A percentile compares a stretch with the other conserved stretches of the same genome.
These are phyloP conservation scores for Fennellomyces sp. DNA, from an alignment of 371 early-diverging fungal genomes.

Conservation along the genomic window DNA sequence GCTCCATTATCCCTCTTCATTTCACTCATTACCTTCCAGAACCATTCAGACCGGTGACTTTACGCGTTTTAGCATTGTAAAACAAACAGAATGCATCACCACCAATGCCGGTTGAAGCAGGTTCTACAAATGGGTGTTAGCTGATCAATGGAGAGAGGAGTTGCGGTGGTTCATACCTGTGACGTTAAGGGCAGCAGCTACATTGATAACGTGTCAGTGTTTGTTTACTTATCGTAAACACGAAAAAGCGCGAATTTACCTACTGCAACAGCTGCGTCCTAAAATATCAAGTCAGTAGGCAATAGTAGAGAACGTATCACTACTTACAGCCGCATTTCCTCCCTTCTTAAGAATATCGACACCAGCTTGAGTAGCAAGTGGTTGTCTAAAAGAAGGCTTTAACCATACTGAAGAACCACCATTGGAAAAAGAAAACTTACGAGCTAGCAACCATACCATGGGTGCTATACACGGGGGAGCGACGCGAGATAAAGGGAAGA, in stretches of 20 bases:
- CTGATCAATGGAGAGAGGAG: no score
- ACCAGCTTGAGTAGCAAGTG: constrained; percentile 81
- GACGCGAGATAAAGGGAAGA: constrained; percentile 51
- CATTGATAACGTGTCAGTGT: constrained; percentile 4
- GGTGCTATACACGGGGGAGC: constrained; percentile 48
- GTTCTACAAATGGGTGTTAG: constrained; percentile 65
- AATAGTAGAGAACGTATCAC: background rate
- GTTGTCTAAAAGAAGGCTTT: no score
- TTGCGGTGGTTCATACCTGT: no score
- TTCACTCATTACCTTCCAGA: constrained; percentile 60
- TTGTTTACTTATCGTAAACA: no score
- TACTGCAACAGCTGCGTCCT: constrained; percentile 86
- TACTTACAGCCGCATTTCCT: constrained; percentile 87
- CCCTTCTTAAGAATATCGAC: constrained; percentile 78
- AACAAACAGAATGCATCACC: constrained; percentile 91
- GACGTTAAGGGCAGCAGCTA: constrained; percentile 69
- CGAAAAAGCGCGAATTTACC: constrained; percentile 34
- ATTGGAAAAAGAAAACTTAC: constrained; percentile 21
- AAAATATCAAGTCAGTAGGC: background rate
- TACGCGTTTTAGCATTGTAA: constrained; percentile 65
- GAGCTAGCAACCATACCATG: constrained; percentile 52
- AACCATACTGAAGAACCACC: no score
- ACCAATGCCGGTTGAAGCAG: constrained; percentile 89
- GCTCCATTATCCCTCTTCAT: background rate
- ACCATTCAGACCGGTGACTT: constrained; percentile 72